phyloP scores from a whole-genome alignment of 208 protist species.

The Jaenimonas drosophilae region DNA sequence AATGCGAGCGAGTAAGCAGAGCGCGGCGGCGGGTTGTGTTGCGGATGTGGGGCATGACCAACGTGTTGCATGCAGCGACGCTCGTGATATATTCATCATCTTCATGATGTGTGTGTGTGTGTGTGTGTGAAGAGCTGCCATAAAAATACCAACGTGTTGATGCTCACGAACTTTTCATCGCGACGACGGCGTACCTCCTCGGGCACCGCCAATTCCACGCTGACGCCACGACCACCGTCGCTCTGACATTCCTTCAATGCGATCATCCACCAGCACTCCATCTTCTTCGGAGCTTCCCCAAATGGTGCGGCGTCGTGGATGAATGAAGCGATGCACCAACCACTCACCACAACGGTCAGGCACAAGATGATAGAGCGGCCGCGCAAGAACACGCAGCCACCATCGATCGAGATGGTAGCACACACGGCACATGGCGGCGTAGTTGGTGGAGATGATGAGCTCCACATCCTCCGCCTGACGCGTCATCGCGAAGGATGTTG shows the following conservation, averaged over 20 bases:
- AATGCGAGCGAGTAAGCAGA: no score
- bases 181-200: constrained; percentile 4
- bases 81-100: no score
- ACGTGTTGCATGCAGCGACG: no score
- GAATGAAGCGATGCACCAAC: constrained; percentile 43
- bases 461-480: constrained; percentile 28
- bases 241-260: constrained; percentile 69
- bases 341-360: constrained; percentile 37
- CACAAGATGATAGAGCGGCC: constrained; percentile 26
- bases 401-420: constrained; percentile 75
- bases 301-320: constrained; percentile 24
- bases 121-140: no score
- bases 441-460: constrained; percentile 62
- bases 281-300: constrained; percentile 80
- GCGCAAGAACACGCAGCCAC: constrained; percentile 21
- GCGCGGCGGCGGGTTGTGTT: no score
- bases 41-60: no score
- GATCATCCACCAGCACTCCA: constrained; percentile 23
- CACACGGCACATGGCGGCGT: constrained; percentile 56
- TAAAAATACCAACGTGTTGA: no score
- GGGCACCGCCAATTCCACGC: no score
- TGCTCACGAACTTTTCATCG: constrained; percentile 4
- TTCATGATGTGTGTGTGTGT: no score
- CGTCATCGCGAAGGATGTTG: not conserved
- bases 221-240: constrained; percentile 63